Base-by-base conservation (phyloP, 257 asterid genomes). In the Gentiana dahurica region DNA sequence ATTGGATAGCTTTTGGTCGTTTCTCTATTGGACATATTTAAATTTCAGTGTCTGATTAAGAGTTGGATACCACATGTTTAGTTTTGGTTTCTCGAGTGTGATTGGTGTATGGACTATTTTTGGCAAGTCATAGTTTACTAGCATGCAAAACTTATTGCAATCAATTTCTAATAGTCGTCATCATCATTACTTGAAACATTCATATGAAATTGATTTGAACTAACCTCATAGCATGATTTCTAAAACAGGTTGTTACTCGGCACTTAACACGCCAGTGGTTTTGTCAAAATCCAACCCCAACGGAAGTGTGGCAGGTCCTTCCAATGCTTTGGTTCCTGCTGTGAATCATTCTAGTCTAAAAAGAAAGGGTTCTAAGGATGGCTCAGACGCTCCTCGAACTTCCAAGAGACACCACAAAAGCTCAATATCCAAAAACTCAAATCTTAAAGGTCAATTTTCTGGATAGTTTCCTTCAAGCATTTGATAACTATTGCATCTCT, bases 321-420 rank as follows among this genome's bases (percentile, higher is more conserved):
- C 73, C 36, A 68, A 66, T 43, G 54, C 71, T 58, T 77, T 86
- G 43, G 76, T 81, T 53, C 83, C 85, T 9, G 69, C 45, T 55
- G 65, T 64, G 12, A 62, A 55, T 69, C 75, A 71, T 43, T 51
- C 63, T 4, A 64, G 67, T 5, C 12, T 77, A 41, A 91, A 87
- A 62, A 75, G 97, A 50, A 85, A 82, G 76, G 71, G 72, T 55
- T 36, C 72, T 56, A 83, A 73, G 36, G 75, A 67, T 67, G 75
- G 39, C 11, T 56, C 73, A 1, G 67, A 67, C 57, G 74, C 70
- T 41, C 67, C 68, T 8, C 55, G 51, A n/a, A 33, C 47, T 54
- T 63, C 80, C 5, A 91, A 85, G 72, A 88, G 79, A 68, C 52
- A 81, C 54, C 81, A 95, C 64, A 75, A 64, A 41, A 50, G 75